Evolutionary conservation across 805 yeast genomes (phyloP).

Genomic region (Candida sanyiensis): DNA sequence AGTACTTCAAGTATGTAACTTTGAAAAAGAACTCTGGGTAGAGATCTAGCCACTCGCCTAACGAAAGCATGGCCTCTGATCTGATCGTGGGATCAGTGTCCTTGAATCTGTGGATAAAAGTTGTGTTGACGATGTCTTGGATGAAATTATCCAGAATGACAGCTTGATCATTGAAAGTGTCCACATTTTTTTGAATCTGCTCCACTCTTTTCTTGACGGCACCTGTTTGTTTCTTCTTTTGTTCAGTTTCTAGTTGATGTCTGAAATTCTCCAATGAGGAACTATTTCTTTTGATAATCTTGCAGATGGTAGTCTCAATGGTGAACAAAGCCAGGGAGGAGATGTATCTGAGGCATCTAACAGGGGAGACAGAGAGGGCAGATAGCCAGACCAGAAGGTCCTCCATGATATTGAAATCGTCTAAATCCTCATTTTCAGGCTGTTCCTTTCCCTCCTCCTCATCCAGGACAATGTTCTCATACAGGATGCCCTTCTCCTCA

Average conservation of each 20-base stretch:
- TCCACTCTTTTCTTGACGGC: conserved; percentile 38
- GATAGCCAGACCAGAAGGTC: conserved; percentile 70
- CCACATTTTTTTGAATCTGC: conserved; percentile 39
- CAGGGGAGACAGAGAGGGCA: conserved; percentile 60
- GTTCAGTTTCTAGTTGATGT: conserved; percentile 32
- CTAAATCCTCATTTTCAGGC: conserved; percentile 31
- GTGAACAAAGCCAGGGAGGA: conserved; percentile 54
- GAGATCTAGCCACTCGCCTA: conserved; percentile 67
- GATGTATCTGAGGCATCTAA: conserved; percentile 66
- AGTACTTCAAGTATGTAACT: conserved; percentile 63
- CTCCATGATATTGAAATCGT: conserved; percentile 36
- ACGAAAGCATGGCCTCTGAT: conserved; percentile 54
- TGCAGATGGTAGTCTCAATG: conserved; percentile 58
- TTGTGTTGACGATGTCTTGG: conserved; percentile 58
- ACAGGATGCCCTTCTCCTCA: conserved; percentile 59
- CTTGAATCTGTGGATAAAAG: conserved; percentile 71
- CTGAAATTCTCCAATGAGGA: conserved; percentile 34
- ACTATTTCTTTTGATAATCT: conserved; percentile 34
- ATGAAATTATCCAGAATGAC: conserved; percentile 50
- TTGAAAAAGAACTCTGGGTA: conserved; percentile 69
- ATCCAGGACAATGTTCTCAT: conserved; percentile 28
- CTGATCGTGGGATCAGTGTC: conserved; percentile 73
- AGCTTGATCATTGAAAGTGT: conserved; percentile 41
- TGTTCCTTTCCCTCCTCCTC: conserved; percentile 26
- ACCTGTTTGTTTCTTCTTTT: conserved; percentile 30